phyloP scores from a whole-genome alignment of 495 filamentous ascomycete species.

The Penicillium goetzii region DNA sequence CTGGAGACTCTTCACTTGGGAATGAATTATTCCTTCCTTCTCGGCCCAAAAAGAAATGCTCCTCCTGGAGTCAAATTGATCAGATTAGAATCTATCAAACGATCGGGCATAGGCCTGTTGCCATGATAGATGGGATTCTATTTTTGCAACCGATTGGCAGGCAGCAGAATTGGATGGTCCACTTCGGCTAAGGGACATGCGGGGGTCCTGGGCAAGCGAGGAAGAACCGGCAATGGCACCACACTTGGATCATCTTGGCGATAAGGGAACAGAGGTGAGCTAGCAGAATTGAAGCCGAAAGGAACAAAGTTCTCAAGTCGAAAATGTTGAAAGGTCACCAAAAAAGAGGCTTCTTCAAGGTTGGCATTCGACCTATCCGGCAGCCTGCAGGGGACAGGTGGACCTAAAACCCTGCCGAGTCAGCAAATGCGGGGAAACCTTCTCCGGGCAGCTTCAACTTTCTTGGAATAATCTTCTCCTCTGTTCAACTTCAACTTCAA shows the following conservation, averaged over 20 bases:
- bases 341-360: too few species aligned
- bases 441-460: neutral
- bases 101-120: neutral
- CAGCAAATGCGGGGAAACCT: slow-evolving; percentile 15
- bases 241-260: neutral
- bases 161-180: slow-evolving; percentile 8
- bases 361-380: too few species aligned
- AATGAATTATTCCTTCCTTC: neutral
- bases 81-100: neutral
- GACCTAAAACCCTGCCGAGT: slow-evolving; percentile 5
- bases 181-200: neutral
- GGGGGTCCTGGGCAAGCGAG: neutral
- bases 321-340: neutral
- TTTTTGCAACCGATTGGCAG: slow-evolving; percentile 2
- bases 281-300: neutral
- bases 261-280: neutral
- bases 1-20: neutral
- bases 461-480: neutral
- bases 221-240: neutral
- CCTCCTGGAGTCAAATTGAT: neutral
- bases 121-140: neutral
- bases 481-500: neutral
- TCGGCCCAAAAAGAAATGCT: neutral
- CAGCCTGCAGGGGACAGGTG: too few species aligned
- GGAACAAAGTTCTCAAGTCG: neutral